Conservation (phyloP, 176 grass and related monocot species). For the bread wheat (Triticum aestivum) region DNA sequence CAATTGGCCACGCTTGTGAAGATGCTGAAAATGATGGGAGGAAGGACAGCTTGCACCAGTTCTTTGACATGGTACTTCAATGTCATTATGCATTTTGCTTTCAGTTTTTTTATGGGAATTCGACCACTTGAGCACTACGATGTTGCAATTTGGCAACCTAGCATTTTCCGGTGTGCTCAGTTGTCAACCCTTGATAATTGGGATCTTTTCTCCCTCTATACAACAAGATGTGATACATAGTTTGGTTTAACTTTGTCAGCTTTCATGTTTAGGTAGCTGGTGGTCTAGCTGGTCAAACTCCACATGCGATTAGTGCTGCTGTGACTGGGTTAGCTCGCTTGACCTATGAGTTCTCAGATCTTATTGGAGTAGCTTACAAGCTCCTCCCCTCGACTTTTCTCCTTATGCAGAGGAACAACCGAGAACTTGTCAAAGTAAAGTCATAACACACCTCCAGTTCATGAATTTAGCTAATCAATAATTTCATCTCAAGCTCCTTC, state of each 20-base stretch:
- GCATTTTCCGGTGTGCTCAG: background rate
- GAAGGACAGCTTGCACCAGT: constrained; percentile 70
- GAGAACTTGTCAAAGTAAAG: constrained; percentile 85
- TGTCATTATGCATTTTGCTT: constrained; percentile 18
- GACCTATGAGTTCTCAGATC: constrained; percentile 89
- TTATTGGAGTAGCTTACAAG: constrained; percentile 81
- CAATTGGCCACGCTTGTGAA: constrained; percentile 87
- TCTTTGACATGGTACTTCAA: constrained; percentile 82
- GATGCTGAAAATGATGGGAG: constrained; percentile 54
- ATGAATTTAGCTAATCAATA: background rate
- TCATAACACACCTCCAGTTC: background rate
- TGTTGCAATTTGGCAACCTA: background rate
- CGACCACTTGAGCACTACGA: background rate
- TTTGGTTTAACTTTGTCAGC: background rate
- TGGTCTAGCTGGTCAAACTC: constrained; percentile 74
- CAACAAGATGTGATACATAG: background rate
- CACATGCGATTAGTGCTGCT: constrained; percentile 75
- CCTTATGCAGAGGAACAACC: constrained; percentile 86
- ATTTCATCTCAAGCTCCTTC: constrained; percentile 2
- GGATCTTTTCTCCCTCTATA: background rate
- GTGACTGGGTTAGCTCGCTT: constrained; percentile 91
- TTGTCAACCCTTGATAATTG: background rate
- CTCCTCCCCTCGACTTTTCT: constrained; percentile 81
- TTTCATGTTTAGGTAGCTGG: constrained; percentile 71
- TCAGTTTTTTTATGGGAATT: constrained; percentile 6